Evolutionary conservation across 2,329 filamentous ascomycete genomes (phyloP), one percentile per base, ranked within the genome.

Genomic region (Cercospora sesami): DNA sequence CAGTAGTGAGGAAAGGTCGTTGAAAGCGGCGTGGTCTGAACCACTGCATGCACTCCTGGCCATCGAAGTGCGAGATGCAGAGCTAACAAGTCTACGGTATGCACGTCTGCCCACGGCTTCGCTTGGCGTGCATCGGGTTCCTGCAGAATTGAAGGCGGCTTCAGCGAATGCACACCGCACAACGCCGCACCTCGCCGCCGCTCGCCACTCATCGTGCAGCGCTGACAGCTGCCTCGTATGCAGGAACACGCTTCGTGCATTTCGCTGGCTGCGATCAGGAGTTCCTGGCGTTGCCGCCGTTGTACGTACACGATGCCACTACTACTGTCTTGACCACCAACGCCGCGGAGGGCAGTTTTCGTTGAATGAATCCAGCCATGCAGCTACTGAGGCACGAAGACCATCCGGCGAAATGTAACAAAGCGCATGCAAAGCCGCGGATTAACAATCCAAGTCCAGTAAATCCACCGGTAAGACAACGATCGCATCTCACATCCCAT

Each of bases 11-110:
- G n/a, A 26, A 42, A 26, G 58, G 18, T 39, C 31, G 51, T 28
- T 42, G 12, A 42, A 57, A 39, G 33, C 33, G 33, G 33, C 33
- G 57, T 33, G 62, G 62, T 58, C 10, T 64, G 21, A 55, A 64
- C 45, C 51, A 58, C 51, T 64, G 62, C 62, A 64, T 64, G 62
- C 53, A 57, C 62, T 64, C 62, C 62, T 64, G 62, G 30, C 16
- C 62, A 58, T 58, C 60, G 39, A 63, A 31, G 36, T 12, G 42
- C 57, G 57, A 60, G 28, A 60, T 63, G 60, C 39, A 63, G 60
- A 39, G 60, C 60, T 48, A 63, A 31, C 33, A 36, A 26, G 36
- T 42, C 36, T n/a, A 42, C 36, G 36, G 16, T 42, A 42, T 42
- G 45, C 45, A 51, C 45, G 45, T 51, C 45, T 51, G 45, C 45